Percentiles rank a stretch among this genome's conserved stretches.
These are phyloP conservation scores for Dactylellina sp. DNA, from an alignment of 2,329 filamentous ascomycete species.

Conservation along the genomic window DNA sequence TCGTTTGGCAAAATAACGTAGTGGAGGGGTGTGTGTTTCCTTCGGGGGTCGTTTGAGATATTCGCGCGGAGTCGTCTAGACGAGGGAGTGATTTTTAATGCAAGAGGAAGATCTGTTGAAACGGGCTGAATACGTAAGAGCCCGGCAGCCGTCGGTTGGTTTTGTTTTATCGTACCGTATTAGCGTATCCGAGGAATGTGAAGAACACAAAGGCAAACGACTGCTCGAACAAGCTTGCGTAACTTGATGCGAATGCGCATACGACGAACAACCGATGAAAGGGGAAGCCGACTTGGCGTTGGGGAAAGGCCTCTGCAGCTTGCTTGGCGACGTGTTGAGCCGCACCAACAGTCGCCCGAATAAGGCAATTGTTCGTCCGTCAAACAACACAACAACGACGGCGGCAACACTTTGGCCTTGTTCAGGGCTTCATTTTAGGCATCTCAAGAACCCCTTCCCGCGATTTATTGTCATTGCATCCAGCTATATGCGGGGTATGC, in stretches of 20 bases:
- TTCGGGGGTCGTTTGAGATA: conserved; percentile 39
- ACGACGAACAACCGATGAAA: conserved; percentile 51
- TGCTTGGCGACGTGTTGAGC: conserved; percentile 31
- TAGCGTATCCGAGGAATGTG: conserved; percentile 25
- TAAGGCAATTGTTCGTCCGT: conserved; percentile 19
- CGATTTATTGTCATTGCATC: conserved; percentile 28
- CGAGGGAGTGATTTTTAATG: not conserved
- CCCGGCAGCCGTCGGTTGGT: too few species aligned
- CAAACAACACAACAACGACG: conserved; percentile 27
- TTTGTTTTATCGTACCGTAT: conserved; percentile 5
- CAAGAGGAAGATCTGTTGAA: conserved; percentile 3
- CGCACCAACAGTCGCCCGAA: conserved; percentile 10
- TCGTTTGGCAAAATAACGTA: conserved; percentile 17
- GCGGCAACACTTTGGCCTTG: conserved; percentile 25
- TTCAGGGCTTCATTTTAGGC: conserved; percentile 39
- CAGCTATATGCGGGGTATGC: conserved; percentile 55
- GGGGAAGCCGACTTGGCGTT: conserved; percentile 4
- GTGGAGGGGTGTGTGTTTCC: conserved; percentile 13
- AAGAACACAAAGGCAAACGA: conserved; percentile 32
- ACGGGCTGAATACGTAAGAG: too few species aligned
- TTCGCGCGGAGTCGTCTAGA: conserved; percentile 17
- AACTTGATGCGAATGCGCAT: conserved; percentile 48
- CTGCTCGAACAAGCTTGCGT: conserved; percentile 41
- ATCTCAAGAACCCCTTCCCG: conserved; percentile 46
- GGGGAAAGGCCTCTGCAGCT: not conserved